These are phyloP conservation scores for Trypanosoma avium DNA, from an alignment of 208 protist species.

Conservation along the genomic window DNA sequence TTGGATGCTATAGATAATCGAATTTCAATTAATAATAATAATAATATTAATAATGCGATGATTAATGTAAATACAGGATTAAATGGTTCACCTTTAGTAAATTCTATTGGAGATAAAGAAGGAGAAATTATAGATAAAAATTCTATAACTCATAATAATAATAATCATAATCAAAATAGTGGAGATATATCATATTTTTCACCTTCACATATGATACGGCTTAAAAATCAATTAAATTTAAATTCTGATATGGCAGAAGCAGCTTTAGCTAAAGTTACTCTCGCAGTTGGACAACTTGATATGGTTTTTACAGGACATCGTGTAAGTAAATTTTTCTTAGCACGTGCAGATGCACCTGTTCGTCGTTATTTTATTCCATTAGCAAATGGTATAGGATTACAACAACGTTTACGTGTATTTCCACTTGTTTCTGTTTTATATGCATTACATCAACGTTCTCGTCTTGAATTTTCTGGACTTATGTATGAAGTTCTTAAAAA, in stretches of 20 bases:
- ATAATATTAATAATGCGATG: background rate
- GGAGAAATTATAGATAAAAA: constrained; percentile 7
- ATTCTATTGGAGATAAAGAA: background rate
- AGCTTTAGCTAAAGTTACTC: constrained; percentile 58
- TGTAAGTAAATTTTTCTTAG: constrained; percentile 52
- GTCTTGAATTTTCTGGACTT: constrained; percentile 72
- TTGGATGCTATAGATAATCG: constrained; percentile 67
- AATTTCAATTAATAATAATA: no score
- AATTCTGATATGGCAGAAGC: constrained; percentile 13
- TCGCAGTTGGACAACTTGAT: constrained; percentile 70
- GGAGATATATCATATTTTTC: background rate
- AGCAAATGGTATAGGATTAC: constrained; percentile 58
- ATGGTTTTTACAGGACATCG: constrained; percentile 67
- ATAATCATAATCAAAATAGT: background rate
- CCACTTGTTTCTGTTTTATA: constrained; percentile 68
- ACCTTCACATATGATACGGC: background rate
- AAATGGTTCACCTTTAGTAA: constrained; percentile 1
- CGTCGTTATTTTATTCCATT: constrained; percentile 71
- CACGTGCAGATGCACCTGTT: constrained; percentile 43
- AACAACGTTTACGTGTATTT: constrained; percentile 78
- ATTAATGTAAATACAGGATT: background rate
- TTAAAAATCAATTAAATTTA: constrained; percentile 2
- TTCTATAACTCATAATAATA: constrained; percentile 7
- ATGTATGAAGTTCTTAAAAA: constrained; percentile 86
- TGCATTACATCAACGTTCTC: constrained; percentile 60